These are phyloP conservation scores for Pezicula radicicola DNA, from an alignment of 2,329 filamentous ascomycete genomes.

Conservation along the genomic window DNA sequence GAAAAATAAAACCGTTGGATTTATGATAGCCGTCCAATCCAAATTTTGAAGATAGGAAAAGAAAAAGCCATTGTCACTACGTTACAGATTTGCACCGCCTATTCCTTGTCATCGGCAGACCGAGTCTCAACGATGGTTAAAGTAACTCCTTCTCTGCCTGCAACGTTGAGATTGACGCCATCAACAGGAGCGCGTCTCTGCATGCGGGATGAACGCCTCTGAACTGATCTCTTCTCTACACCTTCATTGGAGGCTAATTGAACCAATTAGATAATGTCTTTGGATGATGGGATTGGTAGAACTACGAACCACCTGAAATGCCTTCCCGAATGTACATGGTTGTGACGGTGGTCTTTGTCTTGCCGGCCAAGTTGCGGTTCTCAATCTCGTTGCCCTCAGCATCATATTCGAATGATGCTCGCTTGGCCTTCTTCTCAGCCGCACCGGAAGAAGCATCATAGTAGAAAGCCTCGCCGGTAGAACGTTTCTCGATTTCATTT, in stretches of 20 bases:
- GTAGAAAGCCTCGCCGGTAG: neutral
- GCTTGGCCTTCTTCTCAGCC: neutral
- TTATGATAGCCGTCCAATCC: neutral
- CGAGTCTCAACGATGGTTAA: slow-evolving; percentile 26
- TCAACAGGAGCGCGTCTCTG: slow-evolving; percentile 15
- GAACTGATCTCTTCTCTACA: slow-evolving; percentile 3
- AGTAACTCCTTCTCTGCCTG: slow-evolving; percentile 25
- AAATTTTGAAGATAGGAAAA: neutral
- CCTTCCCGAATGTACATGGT: slow-evolving; percentile 27
- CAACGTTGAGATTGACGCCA: slow-evolving; percentile 26
- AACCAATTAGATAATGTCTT: slow-evolving; percentile 2
- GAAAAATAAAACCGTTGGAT: neutral
- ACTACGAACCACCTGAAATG: slow-evolving; percentile 14
- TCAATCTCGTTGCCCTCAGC: neutral
- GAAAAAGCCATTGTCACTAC: neutral
- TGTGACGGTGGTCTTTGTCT: slow-evolving; percentile 26
- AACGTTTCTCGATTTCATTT: neutral
- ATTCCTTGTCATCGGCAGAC: slow-evolving; percentile 18
- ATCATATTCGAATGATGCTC: neutral
- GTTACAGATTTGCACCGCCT: neutral
- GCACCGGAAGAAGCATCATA: neutral
- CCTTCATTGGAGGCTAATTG: neutral
- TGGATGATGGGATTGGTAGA: slow-evolving; percentile 7
- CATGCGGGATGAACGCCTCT: slow-evolving; percentile 8
- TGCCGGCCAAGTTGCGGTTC: slow-evolving; percentile 4